These are phyloP conservation scores for Rhizopogon roseolus DNA, from an alignment of 768 basidiomycete genomes.

Conservation along the genomic window DNA sequence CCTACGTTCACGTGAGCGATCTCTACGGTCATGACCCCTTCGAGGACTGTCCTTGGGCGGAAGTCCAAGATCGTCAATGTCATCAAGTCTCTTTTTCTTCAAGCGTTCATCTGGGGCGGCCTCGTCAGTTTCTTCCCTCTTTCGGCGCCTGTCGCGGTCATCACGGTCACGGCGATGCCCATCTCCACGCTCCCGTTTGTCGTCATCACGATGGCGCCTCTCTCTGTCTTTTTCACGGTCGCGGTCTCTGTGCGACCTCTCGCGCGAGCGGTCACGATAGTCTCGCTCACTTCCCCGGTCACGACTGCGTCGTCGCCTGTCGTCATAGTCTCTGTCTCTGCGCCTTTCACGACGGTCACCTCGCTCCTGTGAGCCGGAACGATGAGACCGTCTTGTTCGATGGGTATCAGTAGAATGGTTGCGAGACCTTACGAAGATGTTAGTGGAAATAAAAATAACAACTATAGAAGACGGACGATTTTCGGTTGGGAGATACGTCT, in stretches of 20 bases:
- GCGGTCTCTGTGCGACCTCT: conserved; percentile 39
- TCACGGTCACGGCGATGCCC: conserved; percentile 48
- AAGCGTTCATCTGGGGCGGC: conserved; percentile 41
- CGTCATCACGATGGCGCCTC: conserved; percentile 42
- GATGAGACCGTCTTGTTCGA: conserved; percentile 66
- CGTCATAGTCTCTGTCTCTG: conserved; percentile 51
- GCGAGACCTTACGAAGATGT: conserved; percentile 44
- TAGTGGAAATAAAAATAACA: neutral
- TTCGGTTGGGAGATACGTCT: conserved; percentile 55
- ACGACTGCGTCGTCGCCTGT: conserved; percentile 58
- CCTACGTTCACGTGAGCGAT: conserved; percentile 52
- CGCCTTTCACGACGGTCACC: conserved; percentile 50
- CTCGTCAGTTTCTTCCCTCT: conserved; percentile 62
- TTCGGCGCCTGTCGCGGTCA: conserved; percentile 57
- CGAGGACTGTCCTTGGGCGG: conserved; percentile 48
- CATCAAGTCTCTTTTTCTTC: conserved; percentile 65
- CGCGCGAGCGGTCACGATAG: conserved; percentile 50
- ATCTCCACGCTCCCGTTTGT: conserved; percentile 47
- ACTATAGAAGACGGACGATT: conserved; percentile 44
- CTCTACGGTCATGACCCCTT: conserved; percentile 38
- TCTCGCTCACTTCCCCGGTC: conserved; percentile 50
- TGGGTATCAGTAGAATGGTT: conserved; percentile 76
- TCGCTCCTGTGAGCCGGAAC: conserved; percentile 62
- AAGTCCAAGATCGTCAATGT: conserved; percentile 41
- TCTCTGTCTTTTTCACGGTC: conserved; percentile 29